A percentile compares a stretch with the other conserved stretches of the same genome.
These are phyloP conservation scores for Infundibulicybe gibba DNA, from an alignment of 768 basidiomycete genomes.

Conservation along the genomic window DNA sequence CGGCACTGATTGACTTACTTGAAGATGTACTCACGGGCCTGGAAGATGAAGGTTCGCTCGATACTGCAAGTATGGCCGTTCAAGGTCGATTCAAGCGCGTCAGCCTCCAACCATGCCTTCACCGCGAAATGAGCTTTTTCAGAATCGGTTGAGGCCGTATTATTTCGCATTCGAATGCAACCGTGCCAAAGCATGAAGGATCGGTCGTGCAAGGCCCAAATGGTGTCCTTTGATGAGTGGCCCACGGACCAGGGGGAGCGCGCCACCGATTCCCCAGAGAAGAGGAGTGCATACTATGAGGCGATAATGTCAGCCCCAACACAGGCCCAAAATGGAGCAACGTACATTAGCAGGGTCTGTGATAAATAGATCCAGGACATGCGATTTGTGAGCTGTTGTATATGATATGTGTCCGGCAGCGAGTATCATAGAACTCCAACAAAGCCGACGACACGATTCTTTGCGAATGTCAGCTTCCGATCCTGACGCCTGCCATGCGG, in stretches of 20 bases:
- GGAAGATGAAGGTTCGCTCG: constrained; percentile 65
- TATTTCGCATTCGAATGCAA: constrained; percentile 59
- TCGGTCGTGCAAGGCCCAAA: constrained; percentile 75
- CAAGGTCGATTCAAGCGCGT: constrained; percentile 59
- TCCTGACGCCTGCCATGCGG: constrained; percentile 59
- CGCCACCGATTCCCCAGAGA: constrained; percentile 64
- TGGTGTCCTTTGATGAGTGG: constrained; percentile 53
- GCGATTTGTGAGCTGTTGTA: constrained; percentile 37
- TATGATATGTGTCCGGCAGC: constrained; percentile 65
- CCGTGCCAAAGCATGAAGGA: constrained; percentile 71
- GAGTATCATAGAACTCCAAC: constrained; percentile 68
- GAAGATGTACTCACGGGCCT: constrained; percentile 72
- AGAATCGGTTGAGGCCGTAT: constrained; percentile 31
- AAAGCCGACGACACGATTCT: constrained; percentile 69
- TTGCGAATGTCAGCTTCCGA: constrained; percentile 62
- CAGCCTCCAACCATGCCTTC: constrained; percentile 68
- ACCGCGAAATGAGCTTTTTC: constrained; percentile 62
- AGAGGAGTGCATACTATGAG: constrained; percentile 63
- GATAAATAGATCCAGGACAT: constrained; percentile 49
- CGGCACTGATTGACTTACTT: constrained; percentile 45
- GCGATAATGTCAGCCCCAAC: constrained; percentile 4
- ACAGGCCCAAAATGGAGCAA: constrained; percentile 6
- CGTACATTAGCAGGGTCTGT: constrained; percentile 66
- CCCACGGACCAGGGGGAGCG: constrained; percentile 24
- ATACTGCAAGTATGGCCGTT: constrained; percentile 63